phyloP scores from a whole-genome alignment of 352 stramenopile genomes.

The Thalassiosira exigua region DNA sequence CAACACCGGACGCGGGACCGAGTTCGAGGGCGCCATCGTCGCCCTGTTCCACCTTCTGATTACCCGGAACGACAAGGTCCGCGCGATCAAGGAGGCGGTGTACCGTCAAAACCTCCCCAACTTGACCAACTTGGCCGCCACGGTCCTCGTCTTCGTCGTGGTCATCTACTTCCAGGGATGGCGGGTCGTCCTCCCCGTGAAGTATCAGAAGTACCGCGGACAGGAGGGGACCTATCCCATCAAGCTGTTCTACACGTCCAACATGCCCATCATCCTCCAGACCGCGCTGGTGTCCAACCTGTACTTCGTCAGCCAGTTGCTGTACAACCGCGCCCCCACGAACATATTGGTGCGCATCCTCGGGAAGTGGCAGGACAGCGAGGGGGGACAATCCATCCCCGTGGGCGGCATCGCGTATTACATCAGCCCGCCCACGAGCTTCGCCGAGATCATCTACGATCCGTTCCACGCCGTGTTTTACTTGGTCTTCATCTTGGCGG shows the following conservation, averaged over 20 bases:
- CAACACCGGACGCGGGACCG: constrained; percentile 98
- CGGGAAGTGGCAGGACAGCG: constrained; percentile 97
- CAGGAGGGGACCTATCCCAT: constrained; percentile 99
- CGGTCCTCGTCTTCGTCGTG: constrained; percentile 98
- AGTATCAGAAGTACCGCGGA: constrained; percentile 99
- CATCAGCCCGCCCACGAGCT: constrained; percentile 94
- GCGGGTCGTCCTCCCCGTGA: constrained; percentile 92
- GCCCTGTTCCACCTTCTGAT: constrained; percentile 99
- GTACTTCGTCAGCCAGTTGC: constrained; percentile 99
- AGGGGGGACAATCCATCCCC: constrained; percentile 95
- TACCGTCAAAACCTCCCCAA: constrained; percentile 99
- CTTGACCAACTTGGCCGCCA: constrained; percentile 98
- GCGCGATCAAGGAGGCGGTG: constrained; percentile 96
- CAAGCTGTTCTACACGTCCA: constrained; percentile 99
- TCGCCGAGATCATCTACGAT: constrained; percentile 98
- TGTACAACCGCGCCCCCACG: constrained; percentile 98
- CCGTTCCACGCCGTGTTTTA: constrained; percentile 99
- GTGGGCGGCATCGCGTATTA: constrained; percentile 97
- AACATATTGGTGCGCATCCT: constrained; percentile 98
- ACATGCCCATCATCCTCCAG: constrained; percentile 99
- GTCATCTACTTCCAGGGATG: constrained; percentile 99
- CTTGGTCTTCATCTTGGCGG: constrained; percentile 97
- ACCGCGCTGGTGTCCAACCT: constrained; percentile 98
- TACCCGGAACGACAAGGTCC: constrained; percentile 97
- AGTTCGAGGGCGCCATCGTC: constrained; percentile 99